Evolutionary conservation across 2,329 filamentous ascomycete genomes (phyloP).

Genomic region (Trichoderma sp.): DNA sequence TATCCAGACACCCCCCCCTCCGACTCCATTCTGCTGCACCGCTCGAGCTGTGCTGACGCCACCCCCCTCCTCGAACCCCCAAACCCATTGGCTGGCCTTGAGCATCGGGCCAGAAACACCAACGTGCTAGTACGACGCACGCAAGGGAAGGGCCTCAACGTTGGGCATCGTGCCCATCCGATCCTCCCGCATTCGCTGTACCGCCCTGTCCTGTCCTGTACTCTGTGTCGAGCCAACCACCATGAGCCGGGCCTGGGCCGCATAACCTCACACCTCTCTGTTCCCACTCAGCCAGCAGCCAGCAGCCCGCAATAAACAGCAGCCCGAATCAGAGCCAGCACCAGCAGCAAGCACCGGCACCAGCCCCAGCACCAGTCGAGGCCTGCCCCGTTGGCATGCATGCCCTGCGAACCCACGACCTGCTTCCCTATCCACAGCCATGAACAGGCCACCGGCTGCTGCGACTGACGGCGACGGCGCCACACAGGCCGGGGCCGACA

Average conservation of each 20-base stretch:
- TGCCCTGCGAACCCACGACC: conserved; percentile 37
- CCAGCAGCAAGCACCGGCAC: conserved; percentile 34
- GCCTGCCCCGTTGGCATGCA: conserved; percentile 41
- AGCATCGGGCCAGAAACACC: conserved; percentile 9
- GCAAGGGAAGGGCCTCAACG: conserved; percentile 28
- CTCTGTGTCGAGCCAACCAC: conserved; percentile 38
- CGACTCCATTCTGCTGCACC: conserved; percentile 14
- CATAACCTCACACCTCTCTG: conserved; percentile 20
- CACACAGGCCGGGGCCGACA: conserved; percentile 31
- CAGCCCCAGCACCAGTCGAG: conserved; percentile 29
- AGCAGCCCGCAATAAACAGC: no score
- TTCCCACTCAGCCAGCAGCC: conserved; percentile 32
- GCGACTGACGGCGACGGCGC: conserved; percentile 29
- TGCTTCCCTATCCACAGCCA: conserved; percentile 34
- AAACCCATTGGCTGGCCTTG: conserved; percentile 21
- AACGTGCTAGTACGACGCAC: conserved; percentile 1
- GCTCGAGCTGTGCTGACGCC: conserved; percentile 9
- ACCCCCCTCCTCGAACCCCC: background rate
- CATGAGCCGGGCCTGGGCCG: conserved; percentile 40
- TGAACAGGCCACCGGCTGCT: conserved; percentile 37
- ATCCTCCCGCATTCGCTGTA: conserved; percentile 30
- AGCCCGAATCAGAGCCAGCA: conserved; percentile 29
- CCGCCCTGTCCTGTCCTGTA: background rate
- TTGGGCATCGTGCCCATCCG: conserved; percentile 35
- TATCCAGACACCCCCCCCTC: conserved; percentile 13